phyloP scores from a whole-genome alignment of 441 rosid species.

The Brassica hybrid region DNA sequence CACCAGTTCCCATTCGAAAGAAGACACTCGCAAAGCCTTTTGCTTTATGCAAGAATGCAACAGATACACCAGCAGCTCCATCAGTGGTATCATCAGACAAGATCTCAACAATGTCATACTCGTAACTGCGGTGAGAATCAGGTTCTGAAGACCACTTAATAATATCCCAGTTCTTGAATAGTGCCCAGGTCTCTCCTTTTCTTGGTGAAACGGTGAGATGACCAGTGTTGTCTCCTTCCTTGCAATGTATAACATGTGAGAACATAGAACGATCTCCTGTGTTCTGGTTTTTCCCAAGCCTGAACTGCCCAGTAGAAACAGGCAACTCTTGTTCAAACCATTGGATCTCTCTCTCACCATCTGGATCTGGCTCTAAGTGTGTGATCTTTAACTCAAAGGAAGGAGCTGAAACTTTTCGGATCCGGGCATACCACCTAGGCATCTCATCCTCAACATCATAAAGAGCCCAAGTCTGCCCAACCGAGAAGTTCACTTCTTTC shows the following conservation, averaged over 20 bases:
- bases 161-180: constrained; percentile 74
- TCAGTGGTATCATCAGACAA: constrained; percentile 55
- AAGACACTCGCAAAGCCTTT: constrained; percentile 65
- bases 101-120: constrained; percentile 74
- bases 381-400: constrained; percentile 48
- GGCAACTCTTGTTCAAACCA: constrained; percentile 40
- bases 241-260: constrained; percentile 58
- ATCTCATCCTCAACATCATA: constrained; percentile 56
- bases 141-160: constrained; percentile 50
- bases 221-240: constrained; percentile 25
- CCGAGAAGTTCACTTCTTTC: neutral
- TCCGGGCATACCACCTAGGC: constrained; percentile 62
- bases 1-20: constrained; percentile 1
- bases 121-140: constrained; percentile 36
- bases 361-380: constrained; percentile 51
- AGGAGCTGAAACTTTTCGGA: constrained; percentile 49
- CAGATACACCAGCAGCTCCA: constrained; percentile 45
- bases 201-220: constrained; percentile 51
- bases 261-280: constrained; percentile 50
- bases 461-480: constrained; percentile 45
- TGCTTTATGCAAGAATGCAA: constrained; percentile 68
- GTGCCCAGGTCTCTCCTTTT: constrained; percentile 54
- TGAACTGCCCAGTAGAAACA: constrained; percentile 60
- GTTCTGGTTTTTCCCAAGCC: constrained; percentile 44
- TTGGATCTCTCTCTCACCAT: constrained; percentile 23